Evolutionary conservation across 2,329 filamentous ascomycete species (phyloP), one percentile per base, ranked within the genome.

Genomic region (Escovopsis sp.): DNA sequence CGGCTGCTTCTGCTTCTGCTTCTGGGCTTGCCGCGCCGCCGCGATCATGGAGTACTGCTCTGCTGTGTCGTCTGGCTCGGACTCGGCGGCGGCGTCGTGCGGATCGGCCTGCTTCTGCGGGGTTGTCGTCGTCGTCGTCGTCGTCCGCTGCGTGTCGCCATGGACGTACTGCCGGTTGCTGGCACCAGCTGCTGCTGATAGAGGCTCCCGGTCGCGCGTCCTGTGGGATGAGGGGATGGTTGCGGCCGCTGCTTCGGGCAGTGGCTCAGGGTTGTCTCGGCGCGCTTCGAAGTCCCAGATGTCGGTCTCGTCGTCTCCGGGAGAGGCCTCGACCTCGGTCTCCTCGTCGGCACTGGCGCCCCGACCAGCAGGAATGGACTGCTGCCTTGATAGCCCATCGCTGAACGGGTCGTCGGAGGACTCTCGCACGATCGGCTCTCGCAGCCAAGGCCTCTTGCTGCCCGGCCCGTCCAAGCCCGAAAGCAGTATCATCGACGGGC

Each of bases 261-360:
- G 35, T 16, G 51, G 44, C 5, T 42, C 49, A 9, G 65, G 62
- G 1, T 59, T 58, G 6, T 58, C 54, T 11, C 70, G 62, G 35
- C 63, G 58, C 10, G 70, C 70, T 46, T 75, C 71, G 17, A 72
- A 46, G 23, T 68, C 70, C 70, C 70, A 76, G 10, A 76, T 60
- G 42, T 75, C 56, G 10, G 63, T 65, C 4, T 62, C 61, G n/a
- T 65, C 63, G 18, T 58, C 36, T 21, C 26, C 35, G 3, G 33
- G 29, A 6, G 34, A 36, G 11, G 21, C 8, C 15, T 44, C 48
- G 33, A 47, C 32, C 7, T 45, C 40, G 2, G 43, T 39, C 2
- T 41, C 43, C 12, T 48, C 44, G 28, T 45, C 42, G 0, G 21
- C 41, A 12, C 38, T 42, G 27, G 51, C 42, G 4, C 40, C 15